A percentile compares a stretch with the other conserved stretches of the same genome.
Conservation (phyloP, 1,139 yeast species). For the Blastobotrys buckinghamii region DNA sequence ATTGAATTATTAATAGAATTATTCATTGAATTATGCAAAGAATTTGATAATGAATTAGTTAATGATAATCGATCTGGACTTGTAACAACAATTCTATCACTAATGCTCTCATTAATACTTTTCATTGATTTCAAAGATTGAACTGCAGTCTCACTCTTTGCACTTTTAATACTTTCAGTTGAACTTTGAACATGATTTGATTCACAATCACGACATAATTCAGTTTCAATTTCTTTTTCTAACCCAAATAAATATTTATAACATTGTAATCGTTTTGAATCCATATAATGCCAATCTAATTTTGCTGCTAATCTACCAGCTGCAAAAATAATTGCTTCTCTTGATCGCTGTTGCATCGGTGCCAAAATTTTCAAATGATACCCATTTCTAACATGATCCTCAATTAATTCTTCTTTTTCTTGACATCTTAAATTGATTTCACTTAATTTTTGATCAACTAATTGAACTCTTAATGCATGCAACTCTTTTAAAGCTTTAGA, state of each 20-base stretch:
- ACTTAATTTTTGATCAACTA: slow-evolving; percentile 25
- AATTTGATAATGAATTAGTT: background rate
- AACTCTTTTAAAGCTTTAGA: background rate
- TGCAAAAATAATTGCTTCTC: slow-evolving; percentile 41
- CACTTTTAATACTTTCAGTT: background rate
- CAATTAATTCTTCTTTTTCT: slow-evolving; percentile 33
- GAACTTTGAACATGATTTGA: background rate
- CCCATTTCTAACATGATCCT: slow-evolving; percentile 35
- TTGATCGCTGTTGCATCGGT: slow-evolving; percentile 48
- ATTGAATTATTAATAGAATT: background rate
- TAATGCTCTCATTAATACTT: background rate
- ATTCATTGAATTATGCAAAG: background rate
- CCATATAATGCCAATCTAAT: slow-evolving; percentile 51
- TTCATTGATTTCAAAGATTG: background rate
- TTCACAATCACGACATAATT: slow-evolving; percentile 15
- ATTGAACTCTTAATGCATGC: slow-evolving; percentile 11
- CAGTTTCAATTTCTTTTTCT: slow-evolving; percentile 29
- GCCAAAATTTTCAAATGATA: slow-evolving; percentile 41
- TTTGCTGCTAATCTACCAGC: slow-evolving; percentile 44
- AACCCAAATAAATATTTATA: slow-evolving; percentile 38
- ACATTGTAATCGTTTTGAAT: slow-evolving; percentile 40
- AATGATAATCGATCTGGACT: background rate
- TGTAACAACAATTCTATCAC: background rate
- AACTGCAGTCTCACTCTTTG: background rate
- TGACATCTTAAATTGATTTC: slow-evolving; percentile 34